Conservation (phyloP, 2,329 filamentous ascomycete species). For the Ceratocystis variospora region DNA sequence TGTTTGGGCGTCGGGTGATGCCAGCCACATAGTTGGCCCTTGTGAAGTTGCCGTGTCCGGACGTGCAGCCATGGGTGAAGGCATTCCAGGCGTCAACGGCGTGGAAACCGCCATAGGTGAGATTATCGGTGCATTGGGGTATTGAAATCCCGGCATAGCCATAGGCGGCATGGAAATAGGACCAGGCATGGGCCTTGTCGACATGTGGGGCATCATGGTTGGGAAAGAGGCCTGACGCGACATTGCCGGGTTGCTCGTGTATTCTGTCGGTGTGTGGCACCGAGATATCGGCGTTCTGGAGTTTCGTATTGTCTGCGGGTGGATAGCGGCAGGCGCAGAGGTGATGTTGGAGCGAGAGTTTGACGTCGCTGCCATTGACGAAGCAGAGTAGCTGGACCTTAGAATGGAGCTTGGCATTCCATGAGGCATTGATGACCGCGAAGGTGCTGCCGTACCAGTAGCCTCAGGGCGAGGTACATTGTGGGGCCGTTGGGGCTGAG, state of each 20-base stretch:
- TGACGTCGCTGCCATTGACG: background rate
- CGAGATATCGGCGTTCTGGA: background rate
- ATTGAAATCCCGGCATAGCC: background rate
- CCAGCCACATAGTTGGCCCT: constrained; percentile 2
- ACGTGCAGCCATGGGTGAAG: background rate
- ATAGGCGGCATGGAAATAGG: constrained; percentile 2
- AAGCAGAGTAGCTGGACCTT: background rate
- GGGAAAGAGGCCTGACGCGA: background rate
- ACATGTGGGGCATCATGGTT: background rate
- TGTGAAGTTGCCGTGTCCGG: background rate
- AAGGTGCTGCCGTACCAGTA: background rate
- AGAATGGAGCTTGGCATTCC: background rate
- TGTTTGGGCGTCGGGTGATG: background rate
- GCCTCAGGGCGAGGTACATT: background rate
- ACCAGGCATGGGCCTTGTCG: background rate
- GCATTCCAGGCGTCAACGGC: background rate
- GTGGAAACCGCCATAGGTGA: background rate
- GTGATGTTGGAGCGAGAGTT: background rate
- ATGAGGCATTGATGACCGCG: constrained; percentile 3
- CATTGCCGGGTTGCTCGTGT: background rate
- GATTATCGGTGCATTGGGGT: background rate
- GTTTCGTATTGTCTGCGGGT: background rate
- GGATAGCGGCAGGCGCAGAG: background rate
- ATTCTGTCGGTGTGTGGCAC: background rate
- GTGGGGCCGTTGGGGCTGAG: background rate